phyloP scores from a whole-genome alignment of 2,329 filamentous ascomycete species.

The Hirsutella minnesotensis region DNA sequence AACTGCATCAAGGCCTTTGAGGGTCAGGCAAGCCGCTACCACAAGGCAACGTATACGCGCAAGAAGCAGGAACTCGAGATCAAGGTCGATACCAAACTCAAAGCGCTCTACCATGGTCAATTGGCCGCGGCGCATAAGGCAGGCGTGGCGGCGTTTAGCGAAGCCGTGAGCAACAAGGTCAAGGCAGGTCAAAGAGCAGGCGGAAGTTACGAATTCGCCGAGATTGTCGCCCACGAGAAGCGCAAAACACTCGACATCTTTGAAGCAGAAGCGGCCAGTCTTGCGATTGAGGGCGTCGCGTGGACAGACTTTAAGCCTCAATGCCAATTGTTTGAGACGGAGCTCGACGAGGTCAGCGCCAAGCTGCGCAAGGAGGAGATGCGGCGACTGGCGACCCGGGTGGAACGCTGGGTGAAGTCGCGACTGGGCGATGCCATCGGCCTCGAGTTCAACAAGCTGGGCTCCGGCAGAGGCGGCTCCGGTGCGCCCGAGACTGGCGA shows the following conservation, averaged over 20 bases:
- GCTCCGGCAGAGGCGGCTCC: constrained; percentile 71
- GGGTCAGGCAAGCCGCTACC: constrained; percentile 81
- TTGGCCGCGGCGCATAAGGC: constrained; percentile 80
- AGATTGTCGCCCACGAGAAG: constrained; percentile 81
- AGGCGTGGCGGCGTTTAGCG: constrained; percentile 72
- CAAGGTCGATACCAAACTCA: constrained; percentile 82
- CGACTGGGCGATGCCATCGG: constrained; percentile 79
- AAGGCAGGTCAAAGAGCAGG: constrained; percentile 91
- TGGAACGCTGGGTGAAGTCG: constrained; percentile 88
- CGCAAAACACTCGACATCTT: constrained; percentile 63
- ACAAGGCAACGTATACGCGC: constrained; percentile 84
- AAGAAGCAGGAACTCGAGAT: constrained; percentile 76
- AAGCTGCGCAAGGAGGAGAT: constrained; percentile 90
- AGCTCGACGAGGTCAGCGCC: constrained; percentile 78
- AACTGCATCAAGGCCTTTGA: constrained; percentile 78
- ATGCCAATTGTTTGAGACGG: constrained; percentile 70
- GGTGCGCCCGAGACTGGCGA: constrained; percentile 71
- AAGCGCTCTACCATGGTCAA: constrained; percentile 80
- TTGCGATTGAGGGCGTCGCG: constrained; percentile 64
- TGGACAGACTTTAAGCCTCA: constrained; percentile 87
- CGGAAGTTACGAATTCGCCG: constrained; percentile 83
- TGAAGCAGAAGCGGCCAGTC: constrained; percentile 59
- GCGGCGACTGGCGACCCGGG: constrained; percentile 77
- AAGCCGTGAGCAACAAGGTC: constrained; percentile 75
- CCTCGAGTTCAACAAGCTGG: constrained; percentile 91